Evolutionary conservation across 1,284 basidiomycete genomes (phyloP).

Genomic region (Cutaneotrichosporon mucoides): DNA sequence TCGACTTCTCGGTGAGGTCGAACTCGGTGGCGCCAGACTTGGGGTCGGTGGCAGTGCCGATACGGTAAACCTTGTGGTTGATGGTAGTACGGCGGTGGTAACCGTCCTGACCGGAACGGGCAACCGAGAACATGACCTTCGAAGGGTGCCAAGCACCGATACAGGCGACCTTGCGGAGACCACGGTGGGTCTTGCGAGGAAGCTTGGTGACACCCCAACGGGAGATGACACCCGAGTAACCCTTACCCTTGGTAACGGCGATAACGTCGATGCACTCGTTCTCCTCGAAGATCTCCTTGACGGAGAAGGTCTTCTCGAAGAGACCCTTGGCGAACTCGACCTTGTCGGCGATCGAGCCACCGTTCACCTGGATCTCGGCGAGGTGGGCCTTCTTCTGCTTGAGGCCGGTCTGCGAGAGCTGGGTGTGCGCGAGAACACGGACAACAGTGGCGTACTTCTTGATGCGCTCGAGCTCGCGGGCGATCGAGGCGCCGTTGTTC

Average conservation of each 20-base stretch:
- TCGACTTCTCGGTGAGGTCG: slow-evolving; percentile 88
- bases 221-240: slow-evolving; percentile 98
- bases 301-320: slow-evolving; percentile 95
- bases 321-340: slow-evolving; percentile 92
- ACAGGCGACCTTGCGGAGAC: slow-evolving; percentile 99
- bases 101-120: slow-evolving; percentile 99
- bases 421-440: slow-evolving; percentile 98
- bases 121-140: slow-evolving; percentile 99
- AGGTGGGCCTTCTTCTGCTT: slow-evolving; percentile 99
- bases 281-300: slow-evolving; percentile 85
- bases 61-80: slow-evolving; percentile 82
- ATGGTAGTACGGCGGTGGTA: slow-evolving; percentile 98
- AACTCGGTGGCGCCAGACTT: slow-evolving; percentile 88
- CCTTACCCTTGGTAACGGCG: slow-evolving; percentile 97
- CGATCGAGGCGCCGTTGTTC: slow-evolving; percentile 84
- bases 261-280: slow-evolving; percentile 97
- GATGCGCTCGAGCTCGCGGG: slow-evolving; percentile 97
- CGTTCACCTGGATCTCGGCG: slow-evolving; percentile 99
- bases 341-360: slow-evolving; percentile 95
- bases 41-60: slow-evolving; percentile 75
- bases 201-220: slow-evolving; percentile 99
- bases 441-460: slow-evolving; percentile 99
- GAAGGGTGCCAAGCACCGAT: slow-evolving; percentile 99
- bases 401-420: slow-evolving; percentile 96
- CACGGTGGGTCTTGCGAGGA: slow-evolving; percentile 98